Base-by-base conservation (phyloP, 2,329 filamentous ascomycete species). In the Diaporthe longicolla region DNA sequence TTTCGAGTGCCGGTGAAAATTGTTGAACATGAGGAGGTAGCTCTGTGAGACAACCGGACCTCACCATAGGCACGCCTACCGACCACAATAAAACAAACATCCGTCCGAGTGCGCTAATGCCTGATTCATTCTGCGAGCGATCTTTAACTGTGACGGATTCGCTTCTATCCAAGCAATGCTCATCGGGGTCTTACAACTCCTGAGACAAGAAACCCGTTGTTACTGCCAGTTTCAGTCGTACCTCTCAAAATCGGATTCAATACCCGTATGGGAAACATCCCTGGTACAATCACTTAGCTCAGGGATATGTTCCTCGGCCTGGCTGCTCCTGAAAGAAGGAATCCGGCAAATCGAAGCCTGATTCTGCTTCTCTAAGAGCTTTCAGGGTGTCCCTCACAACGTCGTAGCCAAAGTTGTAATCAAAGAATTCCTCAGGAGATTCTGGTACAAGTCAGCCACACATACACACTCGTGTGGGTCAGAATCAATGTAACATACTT, bases 1-100 rank as follows among this genome's bases (percentile, higher is more conserved):
- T 48, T 72, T 72, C 35, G 11, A 40, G 35, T 72, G 58, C n/a
- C 58, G 45, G 24, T 72, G 37, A 72, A 50, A 13, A 7, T 19
- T 45, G 4, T 45, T 57, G n/a, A 32, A 32, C 15, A 32, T 57
- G 29, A 29, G 26, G 29, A 21, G 54, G 29, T 37, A 15, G 24
- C 29, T 57, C 54, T 57, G 10, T 21, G 2, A 48, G 21, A n/a
- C 21, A n/a, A 32, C 4, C 3, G 17, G 9, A 37, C 9, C 3
- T 35, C 21, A 3, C 11, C 10, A n/a, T 17, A 11, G 29, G 17
- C 19, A 13, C 29, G 32, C 19, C 54, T n/a, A 10, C 7, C 2
- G 32, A 19, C 17, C 6, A 57, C 37, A 40, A 40, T 13, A 40
- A 40, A 7, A 17, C 10, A 57, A 7, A 3, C 15, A 57, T 57